phyloP scores from a whole-genome alignment of 2,329 filamentous ascomycete species.

The Colletotrichum viniferum region DNA sequence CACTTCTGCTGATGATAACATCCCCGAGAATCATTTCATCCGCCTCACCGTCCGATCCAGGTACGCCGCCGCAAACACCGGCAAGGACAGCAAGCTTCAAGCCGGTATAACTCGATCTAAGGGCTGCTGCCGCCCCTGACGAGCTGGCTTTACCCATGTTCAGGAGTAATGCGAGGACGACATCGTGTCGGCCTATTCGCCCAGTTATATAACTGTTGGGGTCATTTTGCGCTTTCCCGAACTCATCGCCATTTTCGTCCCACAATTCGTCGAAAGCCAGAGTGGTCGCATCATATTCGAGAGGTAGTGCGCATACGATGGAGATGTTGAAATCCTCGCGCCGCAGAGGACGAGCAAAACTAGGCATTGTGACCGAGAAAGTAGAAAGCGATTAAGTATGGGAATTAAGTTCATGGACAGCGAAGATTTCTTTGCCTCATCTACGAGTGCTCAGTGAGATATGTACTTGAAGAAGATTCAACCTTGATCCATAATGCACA shows the following conservation, averaged over 20 bases:
- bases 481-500: too few relatives aligned
- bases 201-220: constrained; percentile 31
- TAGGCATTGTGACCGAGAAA: too few relatives aligned
- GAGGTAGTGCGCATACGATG: background rate
- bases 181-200: constrained; percentile 26
- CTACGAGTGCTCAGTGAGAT: too few relatives aligned
- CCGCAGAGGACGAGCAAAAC: too few relatives aligned
- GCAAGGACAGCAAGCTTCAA: constrained; percentile 25
- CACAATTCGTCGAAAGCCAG: background rate
- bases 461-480: too few relatives aligned
- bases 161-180: constrained; percentile 33
- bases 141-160: constrained; percentile 30
- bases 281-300: background rate
- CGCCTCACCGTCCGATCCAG: background rate
- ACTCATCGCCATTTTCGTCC: constrained; percentile 19
- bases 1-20: constrained; percentile 30
- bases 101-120: constrained; percentile 20
- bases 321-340: too few relatives aligned
- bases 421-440: too few relatives aligned
- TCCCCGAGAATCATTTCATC: constrained; percentile 29
- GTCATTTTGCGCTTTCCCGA: constrained; percentile 30
- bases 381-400: too few relatives aligned
- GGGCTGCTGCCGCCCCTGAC: constrained; percentile 21
- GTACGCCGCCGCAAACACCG: constrained; percentile 27
- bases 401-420: too few relatives aligned